phyloP scores from a whole-genome alignment of 768 basidiomycete species.

The Boletus vinaceobasis region DNA sequence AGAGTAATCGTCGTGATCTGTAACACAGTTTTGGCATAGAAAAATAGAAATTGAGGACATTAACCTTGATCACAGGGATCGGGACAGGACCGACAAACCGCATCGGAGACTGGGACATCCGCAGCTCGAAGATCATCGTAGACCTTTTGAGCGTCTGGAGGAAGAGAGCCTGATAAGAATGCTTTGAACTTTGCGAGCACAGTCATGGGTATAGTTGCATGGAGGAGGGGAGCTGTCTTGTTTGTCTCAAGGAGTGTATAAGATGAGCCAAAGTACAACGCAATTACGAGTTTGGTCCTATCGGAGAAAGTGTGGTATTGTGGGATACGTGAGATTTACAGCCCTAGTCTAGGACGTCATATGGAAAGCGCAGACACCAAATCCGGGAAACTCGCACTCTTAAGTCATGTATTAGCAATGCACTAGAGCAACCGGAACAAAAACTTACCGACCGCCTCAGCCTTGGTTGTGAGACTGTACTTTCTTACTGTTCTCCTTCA shows the following conservation, averaged over 20 bases:
- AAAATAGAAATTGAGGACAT: slow-evolving; percentile 23
- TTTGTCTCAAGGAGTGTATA: background rate
- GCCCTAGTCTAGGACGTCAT: background rate
- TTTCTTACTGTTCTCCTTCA: slow-evolving; percentile 28
- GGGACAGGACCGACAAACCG: slow-evolving; percentile 70
- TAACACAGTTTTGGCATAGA: slow-evolving; percentile 15
- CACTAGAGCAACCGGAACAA: background rate
- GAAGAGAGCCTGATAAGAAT: slow-evolving; percentile 14
- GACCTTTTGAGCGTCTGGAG: slow-evolving; percentile 38
- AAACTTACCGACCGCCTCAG: slow-evolving; percentile 7
- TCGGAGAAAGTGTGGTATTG: background rate
- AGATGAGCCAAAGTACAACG: background rate
- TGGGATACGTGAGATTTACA: background rate
- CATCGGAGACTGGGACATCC: slow-evolving; percentile 61
- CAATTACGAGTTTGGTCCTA: background rate
- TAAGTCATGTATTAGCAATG: slow-evolving; percentile 2
- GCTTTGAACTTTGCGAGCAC: slow-evolving; percentile 25
- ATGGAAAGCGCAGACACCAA: background rate
- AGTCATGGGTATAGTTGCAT: slow-evolving; percentile 15
- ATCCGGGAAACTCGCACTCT: background rate
- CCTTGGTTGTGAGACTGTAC: slow-evolving; percentile 11
- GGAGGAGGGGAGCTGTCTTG: background rate
- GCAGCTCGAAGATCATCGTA: slow-evolving; percentile 52
- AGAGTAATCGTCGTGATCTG: slow-evolving; percentile 76
- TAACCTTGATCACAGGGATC: slow-evolving; percentile 74